Base-by-base conservation (phyloP, 2,329 filamentous ascomycete genomes). In the Pyricularia pennisetigena region DNA sequence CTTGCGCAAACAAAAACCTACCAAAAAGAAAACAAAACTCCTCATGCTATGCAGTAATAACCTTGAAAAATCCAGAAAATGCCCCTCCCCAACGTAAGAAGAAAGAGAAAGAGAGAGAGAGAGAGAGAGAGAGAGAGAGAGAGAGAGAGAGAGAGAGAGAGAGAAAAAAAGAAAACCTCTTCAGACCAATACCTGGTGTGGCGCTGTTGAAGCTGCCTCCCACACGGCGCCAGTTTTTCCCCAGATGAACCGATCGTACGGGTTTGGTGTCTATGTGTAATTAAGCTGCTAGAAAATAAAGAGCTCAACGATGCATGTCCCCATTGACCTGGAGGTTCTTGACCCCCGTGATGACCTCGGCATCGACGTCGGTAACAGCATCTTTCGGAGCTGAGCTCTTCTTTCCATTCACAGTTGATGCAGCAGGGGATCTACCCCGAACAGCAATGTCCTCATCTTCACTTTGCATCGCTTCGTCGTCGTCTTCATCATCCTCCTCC, bases 331-430 rank as follows among this genome's bases (percentile, higher is more conserved):
- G 78, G 67, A 88, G 75, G 70, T 85, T 80, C 76, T 82, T 81
- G 77, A 89, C 76, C 68, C 86, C 86, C 23, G 86, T 88, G 68
- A 88, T 88, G 30, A 86, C 72, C 75, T 88, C 85, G 2, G 85
- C 86, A 68, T 80, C 78, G 12, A 81, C 68, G 71, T 88, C 86
- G 14, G 24, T n/a, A n/a, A 23, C 65, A 24, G 28, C 62, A 12
- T 70, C 54, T 23, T 64, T 29, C n/a, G 68, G 6, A 69, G 20
- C n/a, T 41, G 57, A 32, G 8, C n/a, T 26, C 57, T n/a, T 65
- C 35, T 24, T 32, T 12, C 35, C 61, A 65, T 64, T 64, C 28
- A 41, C 23, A 16, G 62, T 28, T 77, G 72, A 71, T 67, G 68
- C 65, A 72, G 68, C 61, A 71, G 67, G 68, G 70, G 68, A 66